Evolutionary conservation across 768 basidiomycete genomes (phyloP).

Genomic region (Gautieria morchelliformis): DNA sequence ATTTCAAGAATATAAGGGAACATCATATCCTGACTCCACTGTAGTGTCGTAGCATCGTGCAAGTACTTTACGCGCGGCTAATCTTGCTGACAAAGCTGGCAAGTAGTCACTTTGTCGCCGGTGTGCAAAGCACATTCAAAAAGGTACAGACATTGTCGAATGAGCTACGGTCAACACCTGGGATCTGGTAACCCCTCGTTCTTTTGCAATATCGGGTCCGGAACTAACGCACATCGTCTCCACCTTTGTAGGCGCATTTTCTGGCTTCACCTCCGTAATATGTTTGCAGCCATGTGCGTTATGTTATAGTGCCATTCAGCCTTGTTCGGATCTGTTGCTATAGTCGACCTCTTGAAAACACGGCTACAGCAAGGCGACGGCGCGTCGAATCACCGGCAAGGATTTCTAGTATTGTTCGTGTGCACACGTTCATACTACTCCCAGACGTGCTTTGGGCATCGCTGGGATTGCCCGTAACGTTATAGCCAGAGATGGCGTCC

Average conservation of each 20-base stretch:
- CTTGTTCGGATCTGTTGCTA: neutral
- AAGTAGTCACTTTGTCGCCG: too few relatives aligned
- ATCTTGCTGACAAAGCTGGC: too few relatives aligned
- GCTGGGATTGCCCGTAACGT: too few relatives aligned
- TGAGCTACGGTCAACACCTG: constrained; percentile 6
- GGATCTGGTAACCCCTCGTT: neutral
- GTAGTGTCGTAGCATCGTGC: too few relatives aligned
- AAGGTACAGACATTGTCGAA: neutral
- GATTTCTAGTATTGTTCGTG: neutral
- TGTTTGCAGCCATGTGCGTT: constrained; percentile 67
- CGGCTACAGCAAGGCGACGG: constrained; percentile 77
- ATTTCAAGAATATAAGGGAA: too few relatives aligned
- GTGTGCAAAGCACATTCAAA: too few relatives aligned
- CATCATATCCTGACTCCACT: too few relatives aligned
- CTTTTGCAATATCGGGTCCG: neutral
- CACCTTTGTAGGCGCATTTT: constrained; percentile 57
- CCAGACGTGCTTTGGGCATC: too few relatives aligned
- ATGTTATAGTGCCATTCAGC: neutral
- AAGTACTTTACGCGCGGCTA: too few relatives aligned
- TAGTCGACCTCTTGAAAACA: constrained; percentile 90
- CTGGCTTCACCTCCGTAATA: constrained; percentile 68
- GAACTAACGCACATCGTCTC: neutral
- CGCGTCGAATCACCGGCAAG: constrained; percentile 28
- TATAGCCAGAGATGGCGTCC: too few relatives aligned
- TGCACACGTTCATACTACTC: neutral